Base-by-base conservation (phyloP, 805 yeast genomes). In the Myxozyma melibiosi region DNA sequence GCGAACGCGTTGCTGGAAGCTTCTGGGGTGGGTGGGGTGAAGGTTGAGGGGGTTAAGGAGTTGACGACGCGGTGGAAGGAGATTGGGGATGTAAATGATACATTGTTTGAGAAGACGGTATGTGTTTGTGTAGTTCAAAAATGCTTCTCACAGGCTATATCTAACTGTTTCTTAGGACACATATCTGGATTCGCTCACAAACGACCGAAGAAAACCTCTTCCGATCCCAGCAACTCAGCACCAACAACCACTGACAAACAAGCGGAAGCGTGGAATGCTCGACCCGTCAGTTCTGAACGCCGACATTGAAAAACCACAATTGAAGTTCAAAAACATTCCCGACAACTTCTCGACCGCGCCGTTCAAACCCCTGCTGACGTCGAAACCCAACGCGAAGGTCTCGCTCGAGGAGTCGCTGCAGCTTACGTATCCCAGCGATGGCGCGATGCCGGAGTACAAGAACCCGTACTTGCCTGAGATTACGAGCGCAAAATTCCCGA, bases 321-420 rank as follows among this genome's bases (percentile, higher is more conserved):
- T 75, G 2, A 64, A 71, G 6, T 92, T 92, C 70, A 68, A 73
- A 14, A 72, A 67, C 0, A 76, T 81, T 0, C 76, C 90, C 6
- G 90, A 90, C 68, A 90, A 90, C 68, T 73, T 84, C 3, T 90
- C 84, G 67, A 65, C 75, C 0, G 74, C 71, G 16, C 96, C 97
- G 0, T 94, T 92, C 74, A 81, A 74, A 65, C 98, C 99, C 0
- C 75, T 82, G 52, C 71, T 94, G 25, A 75, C 78, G 1, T 63
- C 75, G 1, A 94, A 94, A 69, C 98, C 97, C 0, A 78, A 88
- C 69, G 81, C 89, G 0, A 45, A 35, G 31, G 46, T 84, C 7
- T 72, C 71, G 44, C 77, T 84, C 22, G 81, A 81, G n/a, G 82
- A 84, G 27, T 73, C 83, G 4, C 56, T 79, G 41, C 64, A 60